phyloP scores from a whole-genome alignment of 768 basidiomycete genomes.

The Suillus weaverae region DNA sequence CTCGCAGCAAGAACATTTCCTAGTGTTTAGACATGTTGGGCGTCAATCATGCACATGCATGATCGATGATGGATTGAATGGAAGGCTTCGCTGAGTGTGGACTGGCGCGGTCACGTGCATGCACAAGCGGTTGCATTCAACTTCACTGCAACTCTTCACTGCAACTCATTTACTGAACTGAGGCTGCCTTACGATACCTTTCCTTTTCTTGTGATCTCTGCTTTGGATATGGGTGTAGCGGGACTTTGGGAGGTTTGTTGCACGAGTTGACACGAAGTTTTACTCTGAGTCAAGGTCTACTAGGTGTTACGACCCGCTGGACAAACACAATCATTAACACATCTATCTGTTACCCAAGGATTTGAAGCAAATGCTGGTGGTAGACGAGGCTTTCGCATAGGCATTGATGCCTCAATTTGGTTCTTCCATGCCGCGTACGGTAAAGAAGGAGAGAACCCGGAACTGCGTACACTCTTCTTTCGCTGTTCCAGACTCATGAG shows the following conservation, averaged over 20 bases:
- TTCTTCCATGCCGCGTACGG: conserved; percentile 74
- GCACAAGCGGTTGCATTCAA: not conserved
- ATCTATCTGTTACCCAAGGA: conserved; percentile 73
- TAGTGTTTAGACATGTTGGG: too few relatives aligned
- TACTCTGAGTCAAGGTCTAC: conserved; percentile 22
- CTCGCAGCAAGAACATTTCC: too few relatives aligned
- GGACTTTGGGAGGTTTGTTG: conserved; percentile 49
- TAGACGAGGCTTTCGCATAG: conserved; percentile 74
- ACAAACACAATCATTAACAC: conserved; percentile 70
- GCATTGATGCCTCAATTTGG: conserved; percentile 85
- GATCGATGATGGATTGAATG: too few relatives aligned
- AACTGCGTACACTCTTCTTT: conserved; percentile 81
- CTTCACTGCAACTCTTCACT: not conserved
- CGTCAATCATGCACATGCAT: too few relatives aligned
- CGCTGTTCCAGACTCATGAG: conserved; percentile 77
- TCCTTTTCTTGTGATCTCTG: not conserved
- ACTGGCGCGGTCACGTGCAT: not conserved
- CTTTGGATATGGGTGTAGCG: conserved; percentile 43
- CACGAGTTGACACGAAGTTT: conserved; percentile 5
- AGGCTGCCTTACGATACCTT: not conserved
- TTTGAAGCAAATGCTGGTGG: conserved; percentile 65
- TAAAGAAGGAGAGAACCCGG: conserved; percentile 82
- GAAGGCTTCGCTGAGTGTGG: too few relatives aligned
- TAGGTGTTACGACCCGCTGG: conserved; percentile 73
- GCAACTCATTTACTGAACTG: not conserved